Base-by-base conservation (phyloP, 495 filamentous ascomycete species). In the Penicillium arizonense region DNA sequence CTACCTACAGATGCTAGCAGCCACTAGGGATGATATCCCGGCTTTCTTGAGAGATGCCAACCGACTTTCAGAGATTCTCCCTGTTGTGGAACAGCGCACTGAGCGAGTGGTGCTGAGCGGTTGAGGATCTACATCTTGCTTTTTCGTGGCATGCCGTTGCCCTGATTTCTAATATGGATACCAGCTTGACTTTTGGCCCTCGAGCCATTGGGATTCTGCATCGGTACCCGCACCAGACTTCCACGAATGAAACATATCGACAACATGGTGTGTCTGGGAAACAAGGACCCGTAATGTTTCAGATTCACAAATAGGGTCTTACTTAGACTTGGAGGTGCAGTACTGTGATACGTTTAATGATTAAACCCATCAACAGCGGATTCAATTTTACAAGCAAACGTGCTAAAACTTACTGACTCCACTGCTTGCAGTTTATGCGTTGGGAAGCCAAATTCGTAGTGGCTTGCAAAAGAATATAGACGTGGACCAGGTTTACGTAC, bases 11-110 rank as follows among this genome's bases (percentile, higher is more conserved):
- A 85, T 80, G 62, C 75, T 97, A 20, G 77, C 84, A 46, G 79
- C 79, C 49, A 82, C 78, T 21, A 82, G 89, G 21, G 88, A 91
- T 55, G 90, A 90, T 57, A 77, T 90, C 1, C 87, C 90, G 2
- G 79, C 87, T 12, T 80, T 87, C 13, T 77, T 97, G 72, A 79
- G 93, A 57, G 93, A 97, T 69, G 80, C 91, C 7, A 96, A 96
- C 58, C 76, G 81, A 53, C 65, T 97, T 21, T 86, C 82, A 10
- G 81, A 87, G 42, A 65, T 94, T 46, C 69, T 96, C 37, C 88
- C 88, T 13, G 64, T 88, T 18, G 82, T 91, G 32, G 87, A 88
- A 18, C 72, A 72, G 55, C 75, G 58, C 21, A 57, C 78, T 44
- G 82, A 84, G 50, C 71, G 71, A 34, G 61, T 79, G 6, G 44